Conservation (phyloP, 192 early-diverging fungal species). For the Entrophospora sp. region DNA sequence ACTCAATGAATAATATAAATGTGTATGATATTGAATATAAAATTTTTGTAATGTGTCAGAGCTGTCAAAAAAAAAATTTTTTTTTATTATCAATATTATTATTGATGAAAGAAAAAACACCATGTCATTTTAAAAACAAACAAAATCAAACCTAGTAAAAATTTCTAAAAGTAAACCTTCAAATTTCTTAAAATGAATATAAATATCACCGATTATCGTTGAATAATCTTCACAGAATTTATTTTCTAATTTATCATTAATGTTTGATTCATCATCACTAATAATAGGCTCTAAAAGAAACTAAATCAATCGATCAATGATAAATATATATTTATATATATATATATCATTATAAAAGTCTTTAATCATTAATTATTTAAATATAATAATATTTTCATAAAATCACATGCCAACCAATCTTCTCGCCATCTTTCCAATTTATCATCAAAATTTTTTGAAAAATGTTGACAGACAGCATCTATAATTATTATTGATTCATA, state of each 20-base stretch:
- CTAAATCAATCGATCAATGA: neutral
- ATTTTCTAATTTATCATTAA: neutral
- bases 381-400: too few relatives aligned
- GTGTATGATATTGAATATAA: neutral
- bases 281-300: neutral
- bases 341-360: neutral
- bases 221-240: slow-evolving; percentile 3
- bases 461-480: slow-evolving; percentile 1
- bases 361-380: neutral
- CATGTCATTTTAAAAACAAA: neutral
- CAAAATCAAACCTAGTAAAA: neutral
- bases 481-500: neutral
- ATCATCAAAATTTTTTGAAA: neutral
- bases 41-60: neutral
- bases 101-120: neutral
- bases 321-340: neutral
- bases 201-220: neutral
- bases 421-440: slow-evolving; percentile 14
- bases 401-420: neutral
- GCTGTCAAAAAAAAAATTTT: neutral
- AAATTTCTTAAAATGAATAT: slow-evolving; percentile 9
- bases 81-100: neutral
- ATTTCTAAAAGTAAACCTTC: slow-evolving; percentile 7
- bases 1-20: neutral
- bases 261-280: neutral